Evolutionary conservation across 1,284 basidiomycete genomes (phyloP).

Genomic region (Austroboletus rostrupii): DNA sequence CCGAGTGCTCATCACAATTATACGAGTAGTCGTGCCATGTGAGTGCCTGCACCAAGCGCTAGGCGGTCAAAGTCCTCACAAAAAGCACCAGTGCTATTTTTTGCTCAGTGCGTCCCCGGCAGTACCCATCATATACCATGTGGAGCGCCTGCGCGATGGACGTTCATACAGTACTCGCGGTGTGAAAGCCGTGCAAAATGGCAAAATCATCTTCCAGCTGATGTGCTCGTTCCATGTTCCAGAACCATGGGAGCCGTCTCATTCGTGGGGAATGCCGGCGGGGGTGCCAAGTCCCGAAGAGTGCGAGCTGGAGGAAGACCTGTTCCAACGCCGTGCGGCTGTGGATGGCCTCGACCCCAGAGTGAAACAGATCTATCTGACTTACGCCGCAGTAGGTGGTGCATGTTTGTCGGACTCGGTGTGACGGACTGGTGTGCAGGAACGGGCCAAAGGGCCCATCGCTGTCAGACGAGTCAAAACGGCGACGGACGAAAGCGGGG

Average conservation of each 20-base stretch:
- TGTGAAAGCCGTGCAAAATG: constrained; percentile 72
- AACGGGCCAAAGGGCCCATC: constrained; percentile 67
- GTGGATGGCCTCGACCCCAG: constrained; percentile 33
- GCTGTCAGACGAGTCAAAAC: constrained; percentile 52
- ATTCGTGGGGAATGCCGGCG: constrained; percentile 63
- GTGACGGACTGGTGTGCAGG: constrained; percentile 37
- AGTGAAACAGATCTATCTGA: constrained; percentile 31
- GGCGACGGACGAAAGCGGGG: constrained; percentile 42
- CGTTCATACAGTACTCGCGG: constrained; percentile 69
- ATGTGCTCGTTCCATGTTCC: constrained; percentile 84
- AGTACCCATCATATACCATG: constrained; percentile 79
- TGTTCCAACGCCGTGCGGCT: constrained; percentile 35
- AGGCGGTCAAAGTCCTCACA: constrained; percentile 3
- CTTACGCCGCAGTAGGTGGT: constrained; percentile 41
- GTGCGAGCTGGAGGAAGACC: constrained; percentile 59
- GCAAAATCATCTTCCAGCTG: constrained; percentile 76
- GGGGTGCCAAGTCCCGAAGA: constrained; percentile 56
- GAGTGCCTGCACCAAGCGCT: constrained; percentile 25
- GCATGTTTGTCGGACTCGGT: neutral
- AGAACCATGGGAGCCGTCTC: constrained; percentile 67
- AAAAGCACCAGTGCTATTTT: constrained; percentile 67
- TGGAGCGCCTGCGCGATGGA: constrained; percentile 83
- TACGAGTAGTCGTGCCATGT: constrained; percentile 66
- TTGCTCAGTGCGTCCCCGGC: constrained; percentile 72
- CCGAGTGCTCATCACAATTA: constrained; percentile 3